Evolutionary conservation across 441 rosid genomes (phyloP).

Genomic region (Gossypium gossypioides): DNA sequence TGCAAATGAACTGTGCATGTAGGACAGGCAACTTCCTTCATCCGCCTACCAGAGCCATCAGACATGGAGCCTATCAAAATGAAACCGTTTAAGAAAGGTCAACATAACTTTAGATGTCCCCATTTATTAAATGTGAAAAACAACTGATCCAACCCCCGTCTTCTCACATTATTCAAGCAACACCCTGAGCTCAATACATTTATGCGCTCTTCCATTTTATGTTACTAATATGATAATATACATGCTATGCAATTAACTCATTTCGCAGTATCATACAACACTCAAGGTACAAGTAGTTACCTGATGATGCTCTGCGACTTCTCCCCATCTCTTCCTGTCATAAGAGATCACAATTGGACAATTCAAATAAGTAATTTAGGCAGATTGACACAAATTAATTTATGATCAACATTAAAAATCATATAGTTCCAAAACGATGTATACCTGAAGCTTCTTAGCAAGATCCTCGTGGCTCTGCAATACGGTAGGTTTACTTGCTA

Average conservation of each 20-base stretch:
- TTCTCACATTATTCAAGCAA: background rate
- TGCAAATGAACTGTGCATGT: constrained; percentile 94
- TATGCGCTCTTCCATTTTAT: background rate
- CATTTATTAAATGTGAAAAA: background rate
- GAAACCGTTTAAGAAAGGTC: background rate
- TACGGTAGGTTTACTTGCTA: constrained; percentile 50
- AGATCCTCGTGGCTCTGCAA: constrained; percentile 84
- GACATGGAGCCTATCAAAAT: constrained; percentile 47
- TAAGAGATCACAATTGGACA: constrained; percentile 18
- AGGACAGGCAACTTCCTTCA: constrained; percentile 96
- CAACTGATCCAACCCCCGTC: background rate
- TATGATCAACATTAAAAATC: background rate
- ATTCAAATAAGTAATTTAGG: background rate
- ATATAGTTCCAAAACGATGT: background rate
- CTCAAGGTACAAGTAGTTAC: constrained; percentile 25
- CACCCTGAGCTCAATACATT: background rate
- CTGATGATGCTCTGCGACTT: constrained; percentile 64
- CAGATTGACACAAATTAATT: background rate
- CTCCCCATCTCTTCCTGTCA: constrained; percentile 95
- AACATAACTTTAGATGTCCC: background rate
- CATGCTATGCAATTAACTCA: background rate
- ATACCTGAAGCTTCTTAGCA: constrained; percentile 87
- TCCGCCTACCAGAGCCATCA: constrained; percentile 66
- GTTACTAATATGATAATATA: background rate
- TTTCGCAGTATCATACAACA: background rate